These are phyloP conservation scores for Filobasidium floriforme DNA, from an alignment of 768 basidiomycete species.

Conservation along the genomic window DNA sequence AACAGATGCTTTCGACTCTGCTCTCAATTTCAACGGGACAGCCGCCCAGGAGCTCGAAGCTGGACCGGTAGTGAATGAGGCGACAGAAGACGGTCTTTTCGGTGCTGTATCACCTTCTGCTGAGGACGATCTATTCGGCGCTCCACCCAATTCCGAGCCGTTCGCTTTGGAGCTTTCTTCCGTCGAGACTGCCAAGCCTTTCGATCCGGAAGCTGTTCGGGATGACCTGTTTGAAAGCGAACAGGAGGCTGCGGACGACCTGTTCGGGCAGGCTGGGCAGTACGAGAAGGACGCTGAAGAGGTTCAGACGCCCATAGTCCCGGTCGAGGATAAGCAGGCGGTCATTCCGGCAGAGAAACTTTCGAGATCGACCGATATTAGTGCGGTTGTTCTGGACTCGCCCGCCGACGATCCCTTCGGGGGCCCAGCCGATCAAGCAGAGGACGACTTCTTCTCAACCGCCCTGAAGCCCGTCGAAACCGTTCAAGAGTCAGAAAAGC, in stretches of 20 bases:
- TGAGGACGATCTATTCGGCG: background rate
- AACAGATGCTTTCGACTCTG: no score
- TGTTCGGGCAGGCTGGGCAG: constrained; percentile 5
- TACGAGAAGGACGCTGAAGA: no score
- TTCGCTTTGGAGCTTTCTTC: background rate
- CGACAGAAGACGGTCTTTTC: constrained; percentile 6
- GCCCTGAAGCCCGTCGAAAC: background rate
- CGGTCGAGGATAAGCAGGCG: no score
- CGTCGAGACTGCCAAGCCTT: background rate
- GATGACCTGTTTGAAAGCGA: background rate
- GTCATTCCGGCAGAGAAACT: no score
- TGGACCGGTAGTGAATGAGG: no score
- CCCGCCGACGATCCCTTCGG: background rate
- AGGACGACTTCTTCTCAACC: constrained; percentile 6
- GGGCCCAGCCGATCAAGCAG: background rate
- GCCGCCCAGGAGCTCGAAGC: no score
- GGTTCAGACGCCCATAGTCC: no score
- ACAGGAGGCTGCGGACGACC: background rate
- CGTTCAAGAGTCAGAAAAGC: background rate
- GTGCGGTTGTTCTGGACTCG: background rate
- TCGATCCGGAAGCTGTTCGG: background rate
- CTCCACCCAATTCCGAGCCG: background rate
- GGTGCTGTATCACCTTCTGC: background rate
- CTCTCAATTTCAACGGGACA: no score
- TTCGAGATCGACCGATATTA: no score